These are phyloP conservation scores for Chlorella sorokiniana DNA, from an alignment of 139 green algal species.

Conservation along the genomic window DNA sequence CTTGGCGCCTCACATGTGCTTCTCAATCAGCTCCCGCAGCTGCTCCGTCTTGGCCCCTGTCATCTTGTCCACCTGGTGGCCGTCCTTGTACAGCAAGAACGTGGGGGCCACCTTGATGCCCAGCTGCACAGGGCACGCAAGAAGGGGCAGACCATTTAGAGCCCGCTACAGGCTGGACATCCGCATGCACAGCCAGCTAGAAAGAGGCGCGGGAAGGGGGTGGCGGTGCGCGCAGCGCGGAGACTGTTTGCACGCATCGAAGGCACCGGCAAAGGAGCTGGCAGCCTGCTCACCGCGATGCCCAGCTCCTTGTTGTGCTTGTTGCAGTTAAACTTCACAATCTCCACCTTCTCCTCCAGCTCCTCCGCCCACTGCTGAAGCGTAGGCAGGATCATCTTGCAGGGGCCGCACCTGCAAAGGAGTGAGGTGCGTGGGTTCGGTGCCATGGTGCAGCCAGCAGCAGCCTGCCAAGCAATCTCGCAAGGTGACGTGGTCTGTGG, in stretches of 20 bases:
- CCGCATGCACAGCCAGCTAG: no score
- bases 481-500: no score
- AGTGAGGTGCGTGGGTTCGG: neutral
- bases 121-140: neutral
- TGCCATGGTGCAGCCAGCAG: neutral
- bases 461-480: no score
- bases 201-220: neutral
- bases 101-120: conserved; percentile 62
- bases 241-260: no score
- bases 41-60: conserved; percentile 79
- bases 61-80: conserved; percentile 71
- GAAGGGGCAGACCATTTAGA: neutral
- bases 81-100: conserved; percentile 63
- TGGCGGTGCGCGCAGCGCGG: neutral
- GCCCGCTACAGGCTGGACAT: no score
- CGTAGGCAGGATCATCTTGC: conserved; percentile 82
- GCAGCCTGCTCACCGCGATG: conserved; percentile 41
- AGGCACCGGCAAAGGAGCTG: neutral
- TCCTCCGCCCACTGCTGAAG: conserved; percentile 65
- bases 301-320: conserved; percentile 78
- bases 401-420: conserved; percentile 67
- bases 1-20: conserved; percentile 52
- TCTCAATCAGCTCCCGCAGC: conserved; percentile 70
- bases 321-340: conserved; percentile 87
- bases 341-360: conserved; percentile 33